These are phyloP conservation scores for Erodium trifolium DNA, from an alignment of 441 rosid genomes.

Conservation along the genomic window DNA sequence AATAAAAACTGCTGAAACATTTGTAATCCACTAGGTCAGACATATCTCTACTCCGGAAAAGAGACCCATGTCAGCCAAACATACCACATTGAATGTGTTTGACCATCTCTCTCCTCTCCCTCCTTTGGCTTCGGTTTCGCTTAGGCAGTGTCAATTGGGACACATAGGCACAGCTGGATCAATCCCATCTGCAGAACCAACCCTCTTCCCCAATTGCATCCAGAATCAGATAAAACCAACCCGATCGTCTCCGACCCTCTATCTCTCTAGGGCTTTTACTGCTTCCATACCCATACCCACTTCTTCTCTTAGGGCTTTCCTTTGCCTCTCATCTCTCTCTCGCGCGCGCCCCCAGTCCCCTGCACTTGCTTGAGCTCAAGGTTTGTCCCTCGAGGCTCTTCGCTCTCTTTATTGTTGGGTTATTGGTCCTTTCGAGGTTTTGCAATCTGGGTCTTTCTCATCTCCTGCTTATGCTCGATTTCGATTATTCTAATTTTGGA, in stretches of 20 bases:
- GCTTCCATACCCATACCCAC: slow-evolving; percentile 14
- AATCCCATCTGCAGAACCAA: neutral
- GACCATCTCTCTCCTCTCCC: neutral
- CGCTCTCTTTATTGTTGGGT: slow-evolving; percentile 3
- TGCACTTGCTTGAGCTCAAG: slow-evolving; percentile 19
- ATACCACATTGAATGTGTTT: neutral
- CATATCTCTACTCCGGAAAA: neutral
- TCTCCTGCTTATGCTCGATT: neutral
- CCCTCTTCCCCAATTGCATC: neutral
- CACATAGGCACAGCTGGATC: neutral
- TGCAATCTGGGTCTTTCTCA: slow-evolving; percentile 11
- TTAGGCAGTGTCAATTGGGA: neutral
- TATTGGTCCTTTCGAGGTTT: slow-evolving; percentile 6
- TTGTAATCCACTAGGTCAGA: neutral
- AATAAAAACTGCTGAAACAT: too few species aligned
- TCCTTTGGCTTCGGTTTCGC: neutral
- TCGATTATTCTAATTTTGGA: neutral
- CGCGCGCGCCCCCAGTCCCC: slow-evolving; percentile 10
- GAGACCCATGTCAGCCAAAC: neutral
- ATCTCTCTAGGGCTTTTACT: neutral
- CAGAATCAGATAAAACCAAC: neutral
- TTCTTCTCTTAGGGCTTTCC: slow-evolving; percentile 18
- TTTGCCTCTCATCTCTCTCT: slow-evolving; percentile 1
- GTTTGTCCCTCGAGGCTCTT: slow-evolving; percentile 15
- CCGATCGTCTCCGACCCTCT: neutral